phyloP scores from a whole-genome alignment of 768 basidiomycete species.

The Dentipellis fragilis region DNA sequence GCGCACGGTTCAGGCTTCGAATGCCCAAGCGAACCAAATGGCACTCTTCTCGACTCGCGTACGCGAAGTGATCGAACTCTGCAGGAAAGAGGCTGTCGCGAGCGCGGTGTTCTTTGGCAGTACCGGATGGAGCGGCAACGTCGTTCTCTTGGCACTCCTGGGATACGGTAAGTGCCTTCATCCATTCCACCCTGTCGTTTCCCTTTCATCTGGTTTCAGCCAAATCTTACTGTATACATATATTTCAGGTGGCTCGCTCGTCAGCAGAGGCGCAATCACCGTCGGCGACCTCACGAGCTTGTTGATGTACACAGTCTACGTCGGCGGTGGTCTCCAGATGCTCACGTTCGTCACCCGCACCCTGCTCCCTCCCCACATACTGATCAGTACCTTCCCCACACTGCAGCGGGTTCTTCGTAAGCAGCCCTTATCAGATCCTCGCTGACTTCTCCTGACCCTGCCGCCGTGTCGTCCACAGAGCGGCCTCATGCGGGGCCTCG shows the following conservation, averaged over 20 bases:
- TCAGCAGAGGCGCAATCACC: conserved; percentile 78
- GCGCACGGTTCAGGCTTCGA: conserved; percentile 86
- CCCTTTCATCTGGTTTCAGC: no score
- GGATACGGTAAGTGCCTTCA: conserved; percentile 62
- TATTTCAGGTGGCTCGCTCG: conserved; percentile 85
- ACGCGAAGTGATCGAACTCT: conserved; percentile 58
- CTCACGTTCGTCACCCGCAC: conserved; percentile 45
- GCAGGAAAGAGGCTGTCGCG: conserved; percentile 80
- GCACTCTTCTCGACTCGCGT: conserved; percentile 63
- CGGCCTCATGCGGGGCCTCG: conserved; percentile 94
- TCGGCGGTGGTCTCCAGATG: conserved; percentile 72
- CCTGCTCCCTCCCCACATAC: not conserved
- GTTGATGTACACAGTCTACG: conserved; percentile 85
- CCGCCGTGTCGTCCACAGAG: conserved; percentile 46
- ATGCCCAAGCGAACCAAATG: conserved; percentile 72
- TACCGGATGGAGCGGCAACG: conserved; percentile 88
- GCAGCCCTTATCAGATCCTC: conserved; percentile 2
- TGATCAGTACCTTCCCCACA: conserved; percentile 13
- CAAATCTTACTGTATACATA: no score
- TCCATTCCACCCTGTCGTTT: no score
- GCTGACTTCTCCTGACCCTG: not conserved
- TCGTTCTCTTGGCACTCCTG: conserved; percentile 78
- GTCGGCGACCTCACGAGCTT: conserved; percentile 89
- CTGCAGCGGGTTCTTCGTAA: conserved; percentile 13
- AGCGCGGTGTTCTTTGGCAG: conserved; percentile 90